These are phyloP conservation scores for Effrenium voratum DNA, from an alignment of 73 alveolate genomes.

Conservation along the genomic window DNA sequence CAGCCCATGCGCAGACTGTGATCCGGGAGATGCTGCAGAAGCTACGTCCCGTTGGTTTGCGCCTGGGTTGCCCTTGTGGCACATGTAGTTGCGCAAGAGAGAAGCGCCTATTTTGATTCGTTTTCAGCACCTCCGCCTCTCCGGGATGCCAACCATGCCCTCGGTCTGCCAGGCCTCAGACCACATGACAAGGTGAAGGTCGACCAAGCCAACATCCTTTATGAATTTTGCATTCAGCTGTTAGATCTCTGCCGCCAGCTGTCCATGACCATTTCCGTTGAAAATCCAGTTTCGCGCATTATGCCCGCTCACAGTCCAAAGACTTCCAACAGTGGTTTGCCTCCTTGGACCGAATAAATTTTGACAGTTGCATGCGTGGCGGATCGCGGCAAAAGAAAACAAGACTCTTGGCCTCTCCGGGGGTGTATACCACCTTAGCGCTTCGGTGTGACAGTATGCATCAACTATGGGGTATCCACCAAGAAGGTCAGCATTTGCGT, in stretches of 20 bases:
- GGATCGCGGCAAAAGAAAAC: neutral
- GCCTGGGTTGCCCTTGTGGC: neutral
- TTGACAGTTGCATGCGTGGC: neutral
- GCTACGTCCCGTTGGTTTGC: neutral
- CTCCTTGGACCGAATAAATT: neutral
- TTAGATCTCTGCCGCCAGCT: neutral
- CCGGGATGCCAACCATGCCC: neutral
- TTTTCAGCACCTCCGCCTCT: slow-evolving; percentile 1
- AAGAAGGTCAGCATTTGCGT: neutral
- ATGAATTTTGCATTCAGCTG: neutral
- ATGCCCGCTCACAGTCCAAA: neutral
- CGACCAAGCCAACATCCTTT: neutral
- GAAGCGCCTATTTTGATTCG: neutral
- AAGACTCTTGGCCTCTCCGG: neutral
- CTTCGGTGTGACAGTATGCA: neutral
- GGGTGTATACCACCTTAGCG: neutral
- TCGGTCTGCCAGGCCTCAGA: neutral
- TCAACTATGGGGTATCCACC: neutral
- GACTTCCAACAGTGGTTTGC: neutral
- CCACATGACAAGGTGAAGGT: neutral
- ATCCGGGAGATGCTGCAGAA: neutral
- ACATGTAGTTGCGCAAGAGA: neutral
- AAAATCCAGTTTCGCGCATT: neutral
- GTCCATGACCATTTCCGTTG: neutral
- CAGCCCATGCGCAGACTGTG: neutral